These are phyloP conservation scores for Centaurea solstitialis DNA, from an alignment of 129 eudicot species.

Conservation along the genomic window DNA sequence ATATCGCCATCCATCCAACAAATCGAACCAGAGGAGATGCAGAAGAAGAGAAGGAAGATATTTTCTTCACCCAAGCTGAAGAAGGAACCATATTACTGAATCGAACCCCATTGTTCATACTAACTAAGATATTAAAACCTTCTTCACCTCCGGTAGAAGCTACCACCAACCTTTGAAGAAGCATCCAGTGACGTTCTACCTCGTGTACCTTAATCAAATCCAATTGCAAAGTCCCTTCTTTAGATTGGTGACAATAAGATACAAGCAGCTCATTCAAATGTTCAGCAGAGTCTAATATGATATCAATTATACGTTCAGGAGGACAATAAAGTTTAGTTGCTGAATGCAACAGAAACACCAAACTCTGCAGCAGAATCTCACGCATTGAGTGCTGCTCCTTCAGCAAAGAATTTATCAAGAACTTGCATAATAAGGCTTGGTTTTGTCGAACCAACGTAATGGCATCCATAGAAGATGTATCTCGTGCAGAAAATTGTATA, in stretches of 20 bases:
- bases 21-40: constrained; percentile 78
- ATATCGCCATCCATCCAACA: constrained; percentile 94
- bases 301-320: constrained; percentile 77
- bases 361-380: constrained; percentile 86
- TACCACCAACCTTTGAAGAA: constrained; percentile 74
- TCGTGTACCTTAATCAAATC: constrained; percentile 51
- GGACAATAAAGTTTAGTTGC: constrained; percentile 75
- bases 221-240: constrained; percentile 56
- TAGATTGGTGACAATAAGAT: constrained; percentile 50
- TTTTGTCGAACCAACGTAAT: constrained; percentile 82
- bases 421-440: constrained; percentile 73
- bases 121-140: constrained; percentile 30
- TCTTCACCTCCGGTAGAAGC: constrained; percentile 84
- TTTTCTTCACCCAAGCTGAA: constrained; percentile 74
- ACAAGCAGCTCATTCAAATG: constrained; percentile 55
- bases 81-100: constrained; percentile 73
- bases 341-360: constrained; percentile 76
- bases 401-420: constrained; percentile 55
- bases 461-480: constrained; percentile 68
- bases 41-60: constrained; percentile 63
- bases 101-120: constrained; percentile 40
- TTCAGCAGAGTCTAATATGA: constrained; percentile 67
- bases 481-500: constrained; percentile 49
- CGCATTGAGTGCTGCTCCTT: constrained; percentile 70
- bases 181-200: constrained; percentile 74